Percentiles rank a stretch among this genome's conserved stretches.
Evolutionary conservation across 495 filamentous ascomycete genomes (phyloP).

Genomic region (Venustampulla echinocandica): DNA sequence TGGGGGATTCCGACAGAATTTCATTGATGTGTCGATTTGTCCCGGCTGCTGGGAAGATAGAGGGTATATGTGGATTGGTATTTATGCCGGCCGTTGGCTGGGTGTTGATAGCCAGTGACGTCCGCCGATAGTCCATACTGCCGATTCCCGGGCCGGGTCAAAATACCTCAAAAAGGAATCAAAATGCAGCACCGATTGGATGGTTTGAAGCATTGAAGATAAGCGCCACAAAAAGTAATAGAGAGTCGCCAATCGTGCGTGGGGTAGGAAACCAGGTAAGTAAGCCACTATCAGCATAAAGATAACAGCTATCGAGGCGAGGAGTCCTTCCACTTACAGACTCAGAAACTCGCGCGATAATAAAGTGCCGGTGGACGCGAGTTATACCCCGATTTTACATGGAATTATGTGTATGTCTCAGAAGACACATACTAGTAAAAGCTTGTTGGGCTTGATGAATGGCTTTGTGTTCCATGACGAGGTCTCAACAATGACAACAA

Average conservation of each 20-base stretch:
- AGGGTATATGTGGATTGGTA: constrained; percentile 22
- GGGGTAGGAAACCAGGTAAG: constrained; percentile 8
- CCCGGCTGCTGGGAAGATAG: constrained; percentile 17
- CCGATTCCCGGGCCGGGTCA: not conserved
- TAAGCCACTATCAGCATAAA: not conserved
- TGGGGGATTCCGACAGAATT: constrained; percentile 16
- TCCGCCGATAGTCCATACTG: constrained; percentile 22
- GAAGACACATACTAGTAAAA: not conserved
- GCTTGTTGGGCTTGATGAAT: not conserved
- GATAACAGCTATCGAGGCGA: not conserved
- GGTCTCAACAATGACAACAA: no score
- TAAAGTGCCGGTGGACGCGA: no score
- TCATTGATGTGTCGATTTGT: constrained; percentile 12
- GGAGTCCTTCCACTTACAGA: no score
- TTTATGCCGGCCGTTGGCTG: constrained; percentile 9
- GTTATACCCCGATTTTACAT: no score
- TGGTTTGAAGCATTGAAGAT: constrained; percentile 5
- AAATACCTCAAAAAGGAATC: constrained; percentile 1
- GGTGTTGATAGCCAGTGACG: constrained; percentile 13
- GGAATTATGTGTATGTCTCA: not conserved
- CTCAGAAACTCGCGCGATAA: no score
- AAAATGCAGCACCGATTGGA: constrained; percentile 10
- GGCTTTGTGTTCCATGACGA: no score
- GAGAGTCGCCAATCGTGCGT: constrained; percentile 5
- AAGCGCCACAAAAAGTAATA: constrained; percentile 5